Base-by-base conservation (phyloP, 257 asterid species). In the Solanum infundibuliforme region DNA sequence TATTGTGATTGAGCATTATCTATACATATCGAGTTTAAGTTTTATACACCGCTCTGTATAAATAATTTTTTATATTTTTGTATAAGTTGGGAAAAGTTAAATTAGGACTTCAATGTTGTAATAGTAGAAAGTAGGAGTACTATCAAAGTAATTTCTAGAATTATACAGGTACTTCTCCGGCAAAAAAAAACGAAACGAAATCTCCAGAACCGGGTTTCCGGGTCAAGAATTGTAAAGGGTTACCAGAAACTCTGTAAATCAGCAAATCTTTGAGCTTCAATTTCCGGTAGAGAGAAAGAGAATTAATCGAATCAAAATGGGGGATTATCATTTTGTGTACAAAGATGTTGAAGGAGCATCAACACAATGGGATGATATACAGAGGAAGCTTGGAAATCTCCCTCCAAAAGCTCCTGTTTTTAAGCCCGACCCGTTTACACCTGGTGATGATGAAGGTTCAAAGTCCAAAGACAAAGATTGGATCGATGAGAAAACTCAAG, bases 331-430 rank as follows among this genome's bases (percentile, higher is more conserved):
- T 90, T 92, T 88, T 74, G 95, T 95, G 34, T 97, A 97, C 95
- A 97, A 97, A 91, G 99, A 97, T 91, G 83, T 95, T 86, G 99
- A 97, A 89, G 99, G 99, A 82, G 89, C 98, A 68, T 92, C 99
- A 16, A 97, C 98, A 14, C 98, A 97, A 73, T 97, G 99, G 99
- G 99, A 97, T 79, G 99, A 97, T 84, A 94, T 97, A 60, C 99
- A 97, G 90, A 90, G 94, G 84, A 97, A 97, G 88, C 89, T 95
- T 23, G 99, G 99, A 4, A 97, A 97, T 88, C 94, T 97, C 0
- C 99, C 98, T 23, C 89, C 92, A 2, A 96, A 95, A 87, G 89
- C 93, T 1, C 93, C 98, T 10, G 87, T 93, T 27, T 97, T 97
- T 93, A 95, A 95, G 91, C 99, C 98, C 3, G 90, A 95, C 43